Evolutionary conservation across 2,329 filamentous ascomycete species (phyloP), one percentile per base, ranked within the genome.

Genomic region (Aspergillus udagawae): DNA sequence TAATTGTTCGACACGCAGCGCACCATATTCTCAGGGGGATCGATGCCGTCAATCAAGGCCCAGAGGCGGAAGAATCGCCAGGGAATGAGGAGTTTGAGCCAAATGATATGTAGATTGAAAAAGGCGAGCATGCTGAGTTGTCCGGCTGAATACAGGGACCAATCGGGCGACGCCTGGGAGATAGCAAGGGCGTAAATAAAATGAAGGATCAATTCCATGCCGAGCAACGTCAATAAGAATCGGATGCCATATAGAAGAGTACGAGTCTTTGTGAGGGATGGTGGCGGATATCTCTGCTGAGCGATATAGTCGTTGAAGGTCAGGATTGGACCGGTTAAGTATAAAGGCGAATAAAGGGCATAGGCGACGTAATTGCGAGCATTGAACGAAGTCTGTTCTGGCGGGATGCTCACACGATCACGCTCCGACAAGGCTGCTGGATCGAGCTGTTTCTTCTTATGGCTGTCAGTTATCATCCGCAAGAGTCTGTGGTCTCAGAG

Each of bases 21-120:
- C 54, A 97, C 85, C 91, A 99, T 97, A 77, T 99, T 99, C 77
- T 99, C 94, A 0, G 94, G 93, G 0, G 94, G 91, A 70, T 99
- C 94, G 65, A 99, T 86, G 60, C 90, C 91, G 72, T 99, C 94
- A 17, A 92, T 71, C 3, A 99, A 83, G 0, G 91, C 83, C 94
- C 94, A 99, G n/a, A 99, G 85, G 4, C 95, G 90, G 83, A 97
- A 97, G 73, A 97, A 88, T n/a, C 94, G 89, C 92, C 93, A 99
- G 0, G 94, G 94, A 7, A 99, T 85, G 4, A 99, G 86, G 1
- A 99, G 86, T 73, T 99, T 99, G 49, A 99, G 83, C 95, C 95
- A 99, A 73, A 99, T 95, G 70, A 97, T 86, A 77, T 96, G 91
- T 12, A 99, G 86, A 75, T 97, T 97, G 80, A 97, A 95, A 79